Percentiles rank a stretch among this genome's conserved stretches.
phyloP scores from a whole-genome alignment of 2,329 filamentous ascomycete genomes.

The Hypoxylon sp. region DNA sequence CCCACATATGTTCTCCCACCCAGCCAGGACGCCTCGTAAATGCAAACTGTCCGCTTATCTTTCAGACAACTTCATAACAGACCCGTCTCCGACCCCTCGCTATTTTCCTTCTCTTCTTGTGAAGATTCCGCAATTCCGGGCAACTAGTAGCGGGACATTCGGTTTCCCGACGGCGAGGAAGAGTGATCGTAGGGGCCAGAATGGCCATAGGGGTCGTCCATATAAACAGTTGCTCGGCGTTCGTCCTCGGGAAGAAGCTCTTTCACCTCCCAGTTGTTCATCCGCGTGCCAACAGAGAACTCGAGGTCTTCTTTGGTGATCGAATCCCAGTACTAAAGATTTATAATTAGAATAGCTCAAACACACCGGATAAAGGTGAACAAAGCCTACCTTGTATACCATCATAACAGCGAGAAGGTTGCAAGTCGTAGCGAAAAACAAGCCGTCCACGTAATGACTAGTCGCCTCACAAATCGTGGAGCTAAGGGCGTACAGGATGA shows the following conservation, averaged over 20 bases:
- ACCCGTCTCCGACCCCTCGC: conserved; percentile 22
- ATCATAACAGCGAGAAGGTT: conserved; percentile 98
- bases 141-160: conserved; percentile 54
- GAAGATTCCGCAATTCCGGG: conserved; percentile 34
- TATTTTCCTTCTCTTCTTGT: conserved; percentile 18
- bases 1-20: conserved; percentile 30
- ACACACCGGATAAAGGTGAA: conserved; percentile 24
- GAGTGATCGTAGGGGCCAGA: conserved; percentile 63
- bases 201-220: conserved; percentile 73
- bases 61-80: conserved; percentile 22
- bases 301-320: conserved; percentile 99
- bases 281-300: conserved; percentile 94
- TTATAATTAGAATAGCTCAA: conserved; percentile 51
- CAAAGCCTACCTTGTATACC: conserved; percentile 87
- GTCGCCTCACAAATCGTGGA: conserved; percentile 85
- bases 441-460: conserved; percentile 92
- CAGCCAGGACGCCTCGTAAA: conserved; percentile 48
- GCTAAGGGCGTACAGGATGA: conserved; percentile 92
- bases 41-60: conserved; percentile 36
- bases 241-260: conserved; percentile 88
- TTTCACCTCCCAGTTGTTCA: conserved; percentile 99
- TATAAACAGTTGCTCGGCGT: conserved; percentile 79
- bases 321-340: conserved; percentile 91
- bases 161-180: conserved; percentile 60
- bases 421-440: conserved; percentile 94